A percentile compares a stretch with the other conserved stretches of the same genome.
Conservation (phyloP, 768 basidiomycete genomes). For the Dendrothele bispora region DNA sequence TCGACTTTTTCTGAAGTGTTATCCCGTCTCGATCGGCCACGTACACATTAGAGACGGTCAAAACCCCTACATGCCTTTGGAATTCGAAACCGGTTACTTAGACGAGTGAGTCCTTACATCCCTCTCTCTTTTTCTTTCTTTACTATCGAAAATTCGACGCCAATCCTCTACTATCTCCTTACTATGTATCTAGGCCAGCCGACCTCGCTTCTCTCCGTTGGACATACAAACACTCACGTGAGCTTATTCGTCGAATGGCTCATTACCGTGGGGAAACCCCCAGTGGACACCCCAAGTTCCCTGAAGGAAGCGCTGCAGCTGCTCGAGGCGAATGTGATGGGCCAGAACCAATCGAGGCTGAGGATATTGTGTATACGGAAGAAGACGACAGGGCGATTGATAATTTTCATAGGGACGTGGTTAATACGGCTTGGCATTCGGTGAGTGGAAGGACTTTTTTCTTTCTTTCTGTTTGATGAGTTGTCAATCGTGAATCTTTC, state of each 20-base stretch:
- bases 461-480: too few species aligned
- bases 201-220: constrained; percentile 25
- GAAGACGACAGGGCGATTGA: constrained; percentile 27
- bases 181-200: constrained; percentile 3
- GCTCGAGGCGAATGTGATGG: constrained; percentile 5
- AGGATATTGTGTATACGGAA: constrained; percentile 19
- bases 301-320: constrained; percentile 14
- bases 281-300: constrained; percentile 14
- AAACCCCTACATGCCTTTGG: background rate
- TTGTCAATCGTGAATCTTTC: background rate
- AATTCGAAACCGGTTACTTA: background rate
- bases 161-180: constrained; percentile 5
- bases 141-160: background rate
- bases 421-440: constrained; percentile 24
- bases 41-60: background rate
- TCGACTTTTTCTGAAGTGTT: too few species aligned
- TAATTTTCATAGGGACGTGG: constrained; percentile 11
- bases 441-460: too few species aligned
- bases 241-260: constrained; percentile 36
- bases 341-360: constrained; percentile 17
- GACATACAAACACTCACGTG: constrained; percentile 25
- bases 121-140: too few species aligned
- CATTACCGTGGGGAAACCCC: constrained; percentile 18
- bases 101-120: background rate
- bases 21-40: background rate